Evolutionary conservation across 495 filamentous ascomycete species (phyloP).

Genomic region (Penicillium daleae): DNA sequence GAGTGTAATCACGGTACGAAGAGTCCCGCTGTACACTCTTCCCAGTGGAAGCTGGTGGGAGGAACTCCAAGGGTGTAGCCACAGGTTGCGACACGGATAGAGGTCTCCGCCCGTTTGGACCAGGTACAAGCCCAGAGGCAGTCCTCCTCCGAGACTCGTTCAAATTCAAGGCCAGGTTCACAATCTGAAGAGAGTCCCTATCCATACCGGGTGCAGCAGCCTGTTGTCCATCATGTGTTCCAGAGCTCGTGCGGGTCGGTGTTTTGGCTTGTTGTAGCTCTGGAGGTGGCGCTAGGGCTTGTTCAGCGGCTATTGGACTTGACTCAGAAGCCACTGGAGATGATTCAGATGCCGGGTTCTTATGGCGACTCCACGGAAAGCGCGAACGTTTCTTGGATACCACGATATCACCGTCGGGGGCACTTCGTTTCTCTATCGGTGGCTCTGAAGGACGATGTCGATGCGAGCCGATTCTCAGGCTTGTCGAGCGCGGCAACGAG

Average conservation of each 20-base stretch:
- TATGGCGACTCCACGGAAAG: constrained; percentile 45
- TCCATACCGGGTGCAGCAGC: constrained; percentile 51
- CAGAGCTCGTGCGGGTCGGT: constrained; percentile 18
- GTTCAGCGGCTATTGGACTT: constrained; percentile 11
- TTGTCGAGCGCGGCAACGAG: constrained; percentile 39
- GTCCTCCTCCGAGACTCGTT: constrained; percentile 77
- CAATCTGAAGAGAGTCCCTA: constrained; percentile 81
- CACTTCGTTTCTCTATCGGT: constrained; percentile 36
- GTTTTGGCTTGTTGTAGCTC: constrained; percentile 12
- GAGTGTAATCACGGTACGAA: constrained; percentile 25
- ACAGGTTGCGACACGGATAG: constrained; percentile 46
- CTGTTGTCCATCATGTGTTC: constrained; percentile 17
- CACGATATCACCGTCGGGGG: constrained; percentile 37
- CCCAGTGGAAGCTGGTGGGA: constrained; percentile 19
- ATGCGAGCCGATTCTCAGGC: constrained; percentile 32
- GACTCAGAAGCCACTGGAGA: constrained; percentile 13
- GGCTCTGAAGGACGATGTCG: constrained; percentile 33
- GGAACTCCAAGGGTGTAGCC: constrained; percentile 22
- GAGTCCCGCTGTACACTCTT: constrained; percentile 21
- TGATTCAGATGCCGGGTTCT: constrained; percentile 31
- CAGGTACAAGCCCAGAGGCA: constrained; percentile 52
- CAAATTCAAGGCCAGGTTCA: constrained; percentile 85
- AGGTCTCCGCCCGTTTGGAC: constrained; percentile 48
- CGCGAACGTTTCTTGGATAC: constrained; percentile 46
- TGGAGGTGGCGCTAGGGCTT: constrained; percentile 14